These are phyloP conservation scores for Dendrobium officinale DNA, from an alignment of 106 monocot species.

Conservation along the genomic window DNA sequence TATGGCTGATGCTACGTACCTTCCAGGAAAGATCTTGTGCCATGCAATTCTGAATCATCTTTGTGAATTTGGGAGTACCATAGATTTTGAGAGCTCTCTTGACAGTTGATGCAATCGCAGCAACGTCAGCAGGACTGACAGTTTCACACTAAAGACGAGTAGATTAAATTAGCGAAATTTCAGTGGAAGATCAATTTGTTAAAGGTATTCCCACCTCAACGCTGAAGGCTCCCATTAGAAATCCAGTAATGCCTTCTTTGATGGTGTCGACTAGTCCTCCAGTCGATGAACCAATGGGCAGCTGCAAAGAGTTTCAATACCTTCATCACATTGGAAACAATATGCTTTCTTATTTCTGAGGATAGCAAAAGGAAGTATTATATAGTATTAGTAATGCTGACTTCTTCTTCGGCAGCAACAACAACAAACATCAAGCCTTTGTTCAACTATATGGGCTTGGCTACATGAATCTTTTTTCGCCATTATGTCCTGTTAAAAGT, in stretches of 20 bases:
- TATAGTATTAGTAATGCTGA: too few relatives aligned
- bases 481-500: too few relatives aligned
- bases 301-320: conserved; percentile 28
- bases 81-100: conserved; percentile 46
- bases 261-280: conserved; percentile 89
- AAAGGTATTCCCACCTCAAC: conserved; percentile 32
- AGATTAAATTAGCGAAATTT: neutral
- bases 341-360: neutral
- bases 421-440: too few relatives aligned
- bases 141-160: conserved; percentile 49
- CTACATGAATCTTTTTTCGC: too few relatives aligned
- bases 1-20: conserved; percentile 19
- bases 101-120: conserved; percentile 38
- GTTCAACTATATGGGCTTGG: too few relatives aligned
- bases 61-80: conserved; percentile 40
- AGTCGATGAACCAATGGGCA: conserved; percentile 44
- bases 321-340: neutral
- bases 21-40: conserved; percentile 92
- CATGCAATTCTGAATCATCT: conserved; percentile 93
- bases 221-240: conserved; percentile 80
- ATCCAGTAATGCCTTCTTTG: conserved; percentile 71
- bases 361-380: too few relatives aligned
- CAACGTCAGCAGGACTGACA: conserved; percentile 51
- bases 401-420: too few relatives aligned
- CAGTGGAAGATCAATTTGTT: neutral